These are phyloP conservation scores for Candida patagonica DNA, from an alignment of 805 yeast species.

Conservation along the genomic window DNA sequence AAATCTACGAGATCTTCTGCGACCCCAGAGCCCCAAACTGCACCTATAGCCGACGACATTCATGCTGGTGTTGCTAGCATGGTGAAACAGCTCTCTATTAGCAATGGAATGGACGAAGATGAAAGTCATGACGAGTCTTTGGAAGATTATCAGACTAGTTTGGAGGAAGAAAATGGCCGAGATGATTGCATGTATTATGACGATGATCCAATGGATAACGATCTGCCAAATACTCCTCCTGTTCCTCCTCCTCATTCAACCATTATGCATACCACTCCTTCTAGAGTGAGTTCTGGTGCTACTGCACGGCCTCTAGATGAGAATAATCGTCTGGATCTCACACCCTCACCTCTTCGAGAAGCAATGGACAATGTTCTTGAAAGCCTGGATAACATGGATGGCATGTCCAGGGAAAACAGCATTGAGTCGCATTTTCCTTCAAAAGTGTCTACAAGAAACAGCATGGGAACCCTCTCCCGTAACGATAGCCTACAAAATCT, in stretches of 20 bases:
- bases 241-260: conserved; percentile 29
- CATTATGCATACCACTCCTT: conserved; percentile 4
- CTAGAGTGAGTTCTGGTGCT: neutral
- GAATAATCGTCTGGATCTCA: conserved; percentile 15
- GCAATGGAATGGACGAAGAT: neutral
- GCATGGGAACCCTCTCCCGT: too few species aligned
- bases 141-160: neutral
- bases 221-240: conserved; percentile 22
- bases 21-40: neutral
- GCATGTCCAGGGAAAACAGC: conserved; percentile 13
- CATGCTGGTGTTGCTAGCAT: neutral
- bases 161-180: neutral
- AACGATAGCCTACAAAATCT: too few species aligned
- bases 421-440: neutral
- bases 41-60: neutral
- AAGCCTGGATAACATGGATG: conserved; percentile 22
- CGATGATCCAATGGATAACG: conserved; percentile 7
- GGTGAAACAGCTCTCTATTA: conserved; percentile 2
- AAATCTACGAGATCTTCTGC: neutral
- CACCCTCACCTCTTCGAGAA: conserved; percentile 25
- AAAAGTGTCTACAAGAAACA: too few species aligned
- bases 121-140: neutral
- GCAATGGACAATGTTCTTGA: conserved; percentile 29
- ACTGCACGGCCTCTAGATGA: conserved; percentile 3
- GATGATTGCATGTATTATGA: neutral